A percentile compares a stretch with the other conserved stretches of the same genome.
Conservation (phyloP, 1,139 yeast genomes). For the Yamadazyma dushanensis region DNA sequence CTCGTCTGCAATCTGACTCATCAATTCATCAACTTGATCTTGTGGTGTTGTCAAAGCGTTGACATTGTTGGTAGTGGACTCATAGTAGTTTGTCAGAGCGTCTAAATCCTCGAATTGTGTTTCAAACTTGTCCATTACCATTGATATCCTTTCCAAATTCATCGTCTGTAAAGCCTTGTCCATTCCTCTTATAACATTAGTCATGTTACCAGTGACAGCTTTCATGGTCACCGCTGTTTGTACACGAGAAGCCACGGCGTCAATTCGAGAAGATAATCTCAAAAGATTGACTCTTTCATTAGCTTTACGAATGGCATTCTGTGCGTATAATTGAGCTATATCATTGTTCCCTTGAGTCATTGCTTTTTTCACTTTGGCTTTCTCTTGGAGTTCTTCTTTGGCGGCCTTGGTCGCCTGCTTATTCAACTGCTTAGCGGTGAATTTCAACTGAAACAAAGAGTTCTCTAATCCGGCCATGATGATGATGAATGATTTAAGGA, state of each 20-base stretch:
- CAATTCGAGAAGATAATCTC: constrained; percentile 84
- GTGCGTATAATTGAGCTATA: constrained; percentile 92
- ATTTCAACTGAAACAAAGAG: constrained; percentile 54
- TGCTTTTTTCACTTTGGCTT: constrained; percentile 88
- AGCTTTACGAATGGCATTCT: constrained; percentile 89
- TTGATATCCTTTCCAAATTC: constrained; percentile 88
- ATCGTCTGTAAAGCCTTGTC: constrained; percentile 93
- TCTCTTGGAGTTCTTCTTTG: constrained; percentile 85
- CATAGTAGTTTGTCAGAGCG: constrained; percentile 91
- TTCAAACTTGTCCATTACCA: constrained; percentile 97
- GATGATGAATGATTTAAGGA: not conserved
- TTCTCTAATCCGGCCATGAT: constrained; percentile 50
- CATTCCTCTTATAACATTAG: constrained; percentile 91
- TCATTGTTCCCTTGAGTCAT: constrained; percentile 84
- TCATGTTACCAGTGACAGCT: constrained; percentile 90
- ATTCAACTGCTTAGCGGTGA: constrained; percentile 90
- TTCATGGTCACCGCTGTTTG: constrained; percentile 98
- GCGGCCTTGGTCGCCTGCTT: constrained; percentile 90
- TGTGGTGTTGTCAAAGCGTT: constrained; percentile 91
- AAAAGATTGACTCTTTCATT: constrained; percentile 83
- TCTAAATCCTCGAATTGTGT: constrained; percentile 94
- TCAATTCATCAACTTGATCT: constrained; percentile 88
- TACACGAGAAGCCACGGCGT: constrained; percentile 93
- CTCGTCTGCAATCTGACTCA: constrained; percentile 96
- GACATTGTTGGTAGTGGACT: constrained; percentile 83